Evolutionary conservation across 1,139 yeast species (phyloP).

Genomic region (Pichia sp.): DNA sequence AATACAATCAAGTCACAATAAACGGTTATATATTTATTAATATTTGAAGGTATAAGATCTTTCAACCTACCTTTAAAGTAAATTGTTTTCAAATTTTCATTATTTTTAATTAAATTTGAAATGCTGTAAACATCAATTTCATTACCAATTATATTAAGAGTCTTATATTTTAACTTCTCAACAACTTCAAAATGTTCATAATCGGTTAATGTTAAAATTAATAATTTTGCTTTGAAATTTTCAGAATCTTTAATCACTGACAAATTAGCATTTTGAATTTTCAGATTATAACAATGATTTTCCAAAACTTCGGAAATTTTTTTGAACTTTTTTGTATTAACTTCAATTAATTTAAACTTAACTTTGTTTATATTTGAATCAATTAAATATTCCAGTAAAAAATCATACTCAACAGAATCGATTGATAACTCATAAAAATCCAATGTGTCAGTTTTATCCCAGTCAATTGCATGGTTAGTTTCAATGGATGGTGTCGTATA

Average conservation of each 20-base stretch:
- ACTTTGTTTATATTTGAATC: slow-evolving; percentile 5
- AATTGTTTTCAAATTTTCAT: slow-evolving; percentile 7
- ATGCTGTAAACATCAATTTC: slow-evolving; percentile 12
- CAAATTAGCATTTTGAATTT: slow-evolving; percentile 13
- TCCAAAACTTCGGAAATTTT: slow-evolving; percentile 12
- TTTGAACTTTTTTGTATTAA: slow-evolving; percentile 13
- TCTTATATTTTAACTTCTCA: slow-evolving; percentile 35
- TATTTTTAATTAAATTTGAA: slow-evolving; percentile 2
- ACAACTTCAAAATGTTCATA: slow-evolving; percentile 35
- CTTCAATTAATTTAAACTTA: slow-evolving; percentile 12
- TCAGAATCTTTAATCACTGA: slow-evolving; percentile 14
- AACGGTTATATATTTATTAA: background rate
- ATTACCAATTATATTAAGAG: slow-evolving; percentile 15
- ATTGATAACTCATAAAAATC: slow-evolving; percentile 11
- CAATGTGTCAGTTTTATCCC: background rate
- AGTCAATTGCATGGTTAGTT: background rate
- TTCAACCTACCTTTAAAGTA: slow-evolving; percentile 12
- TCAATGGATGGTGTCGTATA: background rate
- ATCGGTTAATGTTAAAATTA: slow-evolving; percentile 9
- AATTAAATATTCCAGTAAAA: slow-evolving; percentile 11
- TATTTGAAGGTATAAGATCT: slow-evolving; percentile 5
- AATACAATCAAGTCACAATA: slow-evolving; percentile 15
- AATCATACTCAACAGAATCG: slow-evolving; percentile 12
- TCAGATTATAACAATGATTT: slow-evolving; percentile 4
- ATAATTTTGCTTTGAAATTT: slow-evolving; percentile 8